These are phyloP conservation scores for Tuber indicum DNA, from an alignment of 495 filamentous ascomycete genomes.

Conservation along the genomic window DNA sequence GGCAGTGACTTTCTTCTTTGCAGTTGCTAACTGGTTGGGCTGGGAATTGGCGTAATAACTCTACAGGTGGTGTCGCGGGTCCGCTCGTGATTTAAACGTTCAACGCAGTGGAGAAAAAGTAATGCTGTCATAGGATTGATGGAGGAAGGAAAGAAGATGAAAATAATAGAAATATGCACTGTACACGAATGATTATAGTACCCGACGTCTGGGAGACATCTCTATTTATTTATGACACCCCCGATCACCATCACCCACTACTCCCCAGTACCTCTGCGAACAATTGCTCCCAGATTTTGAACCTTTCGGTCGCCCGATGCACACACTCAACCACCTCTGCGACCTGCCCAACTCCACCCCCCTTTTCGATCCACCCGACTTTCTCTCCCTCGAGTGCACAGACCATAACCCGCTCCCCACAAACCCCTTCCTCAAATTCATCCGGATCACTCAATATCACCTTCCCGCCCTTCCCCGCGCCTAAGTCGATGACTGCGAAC, in stretches of 20 bases:
- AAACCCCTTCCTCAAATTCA: constrained; percentile 77
- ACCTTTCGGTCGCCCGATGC: constrained; percentile 28
- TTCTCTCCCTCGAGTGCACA: constrained; percentile 33
- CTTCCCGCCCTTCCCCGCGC: constrained; percentile 49
- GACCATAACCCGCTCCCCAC: constrained; percentile 60
- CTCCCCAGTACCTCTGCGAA: not conserved
- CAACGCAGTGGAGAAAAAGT: not conserved
- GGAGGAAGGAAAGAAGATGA: not conserved
- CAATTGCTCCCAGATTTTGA: constrained; percentile 24
- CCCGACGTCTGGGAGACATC: not conserved
- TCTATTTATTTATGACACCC: not conserved
- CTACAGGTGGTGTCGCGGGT: not conserved
- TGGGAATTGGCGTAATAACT: not conserved
- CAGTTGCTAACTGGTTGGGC: not conserved
- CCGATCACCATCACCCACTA: not conserved
- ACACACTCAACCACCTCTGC: constrained; percentile 33
- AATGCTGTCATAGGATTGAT: not conserved
- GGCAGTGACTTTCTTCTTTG: not conserved
- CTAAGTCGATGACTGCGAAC: constrained; percentile 66
- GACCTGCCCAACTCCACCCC: constrained; percentile 34
- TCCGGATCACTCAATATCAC: constrained; percentile 87
- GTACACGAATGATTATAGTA: not conserved
- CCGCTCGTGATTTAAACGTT: not conserved
- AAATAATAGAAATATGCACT: no score
- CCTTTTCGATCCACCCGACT: constrained; percentile 41